A percentile compares a stretch with the other conserved stretches of the same genome.
Evolutionary conservation across 2,329 filamentous ascomycete genomes (phyloP).

Genomic region (Chaetoscypha palmicola): DNA sequence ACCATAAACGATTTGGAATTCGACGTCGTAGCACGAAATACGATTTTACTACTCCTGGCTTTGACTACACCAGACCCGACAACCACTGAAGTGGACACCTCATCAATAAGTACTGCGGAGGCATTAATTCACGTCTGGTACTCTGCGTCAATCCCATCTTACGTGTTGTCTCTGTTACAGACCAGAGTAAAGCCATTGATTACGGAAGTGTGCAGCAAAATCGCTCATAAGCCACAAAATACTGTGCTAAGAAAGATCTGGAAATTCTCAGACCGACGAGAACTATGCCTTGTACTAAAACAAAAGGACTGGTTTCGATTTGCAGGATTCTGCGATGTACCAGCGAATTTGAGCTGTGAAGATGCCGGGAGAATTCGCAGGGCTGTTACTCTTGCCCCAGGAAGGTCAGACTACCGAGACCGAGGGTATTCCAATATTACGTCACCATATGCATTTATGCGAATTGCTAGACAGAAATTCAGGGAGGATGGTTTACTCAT

Average conservation of each 20-base stretch:
- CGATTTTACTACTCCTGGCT: slow-evolving; percentile 16
- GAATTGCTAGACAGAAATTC: slow-evolving; percentile 3
- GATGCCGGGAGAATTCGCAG: slow-evolving; percentile 6
- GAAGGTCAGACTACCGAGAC: slow-evolving; percentile 12
- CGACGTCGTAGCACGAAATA: slow-evolving; percentile 18
- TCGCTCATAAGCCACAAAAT: slow-evolving; percentile 5
- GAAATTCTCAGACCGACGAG: slow-evolving; percentile 6
- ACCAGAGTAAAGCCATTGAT: slow-evolving; percentile 10
- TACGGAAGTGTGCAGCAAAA: slow-evolving; percentile 6
- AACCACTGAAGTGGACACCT: neutral
- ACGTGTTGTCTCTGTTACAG: neutral
- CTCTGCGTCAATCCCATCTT: slow-evolving; percentile 8
- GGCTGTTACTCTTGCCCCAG: slow-evolving; percentile 9
- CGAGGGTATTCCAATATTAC: slow-evolving; percentile 3
- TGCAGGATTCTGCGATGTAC: slow-evolving; percentile 6
- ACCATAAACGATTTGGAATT: slow-evolving; percentile 18
- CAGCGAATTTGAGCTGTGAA: slow-evolving; percentile 6
- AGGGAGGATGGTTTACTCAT: slow-evolving; percentile 5
- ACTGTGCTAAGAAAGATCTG: slow-evolving; percentile 11
- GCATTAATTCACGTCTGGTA: slow-evolving; percentile 15
- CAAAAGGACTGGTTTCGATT: slow-evolving; percentile 8
- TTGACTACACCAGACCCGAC: slow-evolving; percentile 6
- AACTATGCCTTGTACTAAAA: slow-evolving; percentile 11
- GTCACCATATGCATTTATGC: slow-evolving; percentile 1
- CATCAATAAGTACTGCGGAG: neutral